Evolutionary conservation across 257 asterid genomes (phyloP).

Genomic region (Capsicum pubescens): DNA sequence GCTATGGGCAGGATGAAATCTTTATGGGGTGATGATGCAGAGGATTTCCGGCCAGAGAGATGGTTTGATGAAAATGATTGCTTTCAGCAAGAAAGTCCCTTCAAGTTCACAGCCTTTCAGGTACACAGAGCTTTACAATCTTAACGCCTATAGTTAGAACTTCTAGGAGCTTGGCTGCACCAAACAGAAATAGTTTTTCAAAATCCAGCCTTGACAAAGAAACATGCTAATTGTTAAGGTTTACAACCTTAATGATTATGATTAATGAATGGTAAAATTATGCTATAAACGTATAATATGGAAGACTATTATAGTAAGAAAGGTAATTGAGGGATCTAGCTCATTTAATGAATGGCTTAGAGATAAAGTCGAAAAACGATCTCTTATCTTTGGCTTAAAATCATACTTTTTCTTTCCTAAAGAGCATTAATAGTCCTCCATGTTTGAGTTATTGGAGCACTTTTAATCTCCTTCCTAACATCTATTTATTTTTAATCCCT

Average conservation of each 20-base stretch:
- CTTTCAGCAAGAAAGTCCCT: slow-evolving; percentile 52
- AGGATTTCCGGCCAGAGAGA: slow-evolving; percentile 56
- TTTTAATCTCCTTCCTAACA: neutral
- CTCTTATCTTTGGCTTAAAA: too few relatives aligned
- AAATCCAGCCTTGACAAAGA: neutral
- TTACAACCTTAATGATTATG: neutral
- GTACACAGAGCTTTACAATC: slow-evolving; percentile 34
- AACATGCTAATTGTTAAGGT: neutral
- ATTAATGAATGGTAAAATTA: neutral
- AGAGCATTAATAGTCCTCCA: too few relatives aligned
- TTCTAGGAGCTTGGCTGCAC: slow-evolving; percentile 4
- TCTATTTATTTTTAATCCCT: neutral
- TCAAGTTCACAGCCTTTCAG: slow-evolving; percentile 65
- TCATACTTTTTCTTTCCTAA: too few relatives aligned
- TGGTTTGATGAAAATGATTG: slow-evolving; percentile 55
- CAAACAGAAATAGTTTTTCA: neutral
- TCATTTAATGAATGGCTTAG: too few relatives aligned
- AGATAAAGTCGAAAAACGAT: too few relatives aligned
- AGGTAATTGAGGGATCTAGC: too few relatives aligned
- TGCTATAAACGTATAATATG: neutral
- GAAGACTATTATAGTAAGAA: neutral
- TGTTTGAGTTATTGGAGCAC: too few relatives aligned
- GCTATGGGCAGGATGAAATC: slow-evolving; percentile 68
- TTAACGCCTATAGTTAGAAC: neutral
- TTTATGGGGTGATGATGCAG: slow-evolving; percentile 64